Evolutionary conservation across 352 stramenopile species (phyloP), one percentile per base, ranked within the genome.

Genomic region (Phytopythium mirpurense): DNA sequence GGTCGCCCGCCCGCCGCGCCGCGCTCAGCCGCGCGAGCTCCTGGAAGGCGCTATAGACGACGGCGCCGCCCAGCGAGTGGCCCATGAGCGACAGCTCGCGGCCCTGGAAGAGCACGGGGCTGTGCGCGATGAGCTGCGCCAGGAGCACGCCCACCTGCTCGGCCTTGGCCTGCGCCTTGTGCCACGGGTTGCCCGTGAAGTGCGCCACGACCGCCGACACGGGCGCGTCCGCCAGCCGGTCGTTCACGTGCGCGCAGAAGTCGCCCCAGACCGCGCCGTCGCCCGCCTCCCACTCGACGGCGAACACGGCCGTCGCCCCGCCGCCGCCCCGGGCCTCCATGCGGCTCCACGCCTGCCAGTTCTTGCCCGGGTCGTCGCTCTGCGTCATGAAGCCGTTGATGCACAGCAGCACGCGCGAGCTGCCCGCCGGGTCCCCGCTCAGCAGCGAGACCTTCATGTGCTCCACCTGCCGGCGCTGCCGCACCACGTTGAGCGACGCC

Each of bases 301-400:
- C 74, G 53, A 88, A 94, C 19, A 88, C 62, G 8, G 72, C 79
- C 26, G 70, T 59, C 31, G 58, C 15, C 16, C 21, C 21, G 9
- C 23, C 29, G 24, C 4, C 35, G n/a, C 11, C 38, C 9, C 18
- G 3, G 44, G 62, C 19, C 51, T 70, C 53, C 11, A 54, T 55
- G 18, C 62, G 42, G 32, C 57, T 72, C 80, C 79, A 90, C 8
- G 56, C 60, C 10, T 57, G 57, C 83, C 83, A 94, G 53, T 91
- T 91, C 41, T 44, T 58, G 19, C 54, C 68, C 34, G 81, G 79
- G 50, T 90, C 81, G 21, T 74, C 66, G 46, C 76, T 72, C 32
- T 92, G 79, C 26, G 83, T 92, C 83, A 94, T 94, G 58, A 94
- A 94, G 18, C 83, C 83, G 50, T 91, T 94, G 60, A 94, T 76